phyloP scores from a whole-genome alignment of 371 early-diverging fungal genomes.

The Circinella umbellata region DNA sequence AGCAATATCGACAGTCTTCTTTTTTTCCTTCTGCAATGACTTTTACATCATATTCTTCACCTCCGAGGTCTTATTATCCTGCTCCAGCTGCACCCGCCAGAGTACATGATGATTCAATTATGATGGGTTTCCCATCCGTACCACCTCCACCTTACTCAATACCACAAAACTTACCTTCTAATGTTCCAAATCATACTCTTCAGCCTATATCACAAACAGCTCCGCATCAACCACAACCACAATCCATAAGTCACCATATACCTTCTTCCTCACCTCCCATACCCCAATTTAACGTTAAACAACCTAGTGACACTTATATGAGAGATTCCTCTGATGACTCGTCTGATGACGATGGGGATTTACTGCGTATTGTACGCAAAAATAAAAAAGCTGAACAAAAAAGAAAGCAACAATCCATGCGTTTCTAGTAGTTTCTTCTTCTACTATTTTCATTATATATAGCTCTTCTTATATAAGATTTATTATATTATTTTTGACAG shows the following conservation, averaged over 20 bases:
- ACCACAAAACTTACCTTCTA: neutral
- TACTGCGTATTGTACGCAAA: conserved; percentile 29
- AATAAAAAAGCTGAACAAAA: conserved; percentile 27
- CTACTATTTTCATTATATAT: neutral
- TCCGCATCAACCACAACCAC: neutral
- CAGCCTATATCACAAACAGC: conserved; percentile 1
- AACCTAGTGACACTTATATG: conserved; percentile 5
- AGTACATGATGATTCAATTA: neutral
- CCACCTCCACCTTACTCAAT: neutral
- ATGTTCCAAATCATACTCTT: neutral
- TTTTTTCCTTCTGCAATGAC: neutral
- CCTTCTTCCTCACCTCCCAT: neutral
- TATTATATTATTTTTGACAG: neutral
- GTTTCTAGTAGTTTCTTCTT: neutral
- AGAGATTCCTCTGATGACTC: conserved; percentile 21
- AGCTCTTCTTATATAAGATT: neutral
- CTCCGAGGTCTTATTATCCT: neutral
- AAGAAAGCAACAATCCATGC: conserved; percentile 11
- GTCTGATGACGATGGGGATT: conserved; percentile 32
- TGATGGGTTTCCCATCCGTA: neutral
- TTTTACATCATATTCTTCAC: neutral
- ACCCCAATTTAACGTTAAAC: neutral
- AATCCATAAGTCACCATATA: neutral
- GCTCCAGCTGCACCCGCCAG: neutral
- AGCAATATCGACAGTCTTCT: too few relatives aligned